These are phyloP conservation scores for Spencermartinsiella ligniputridi DNA, from an alignment of 1,139 yeast genomes.

Conservation along the genomic window DNA sequence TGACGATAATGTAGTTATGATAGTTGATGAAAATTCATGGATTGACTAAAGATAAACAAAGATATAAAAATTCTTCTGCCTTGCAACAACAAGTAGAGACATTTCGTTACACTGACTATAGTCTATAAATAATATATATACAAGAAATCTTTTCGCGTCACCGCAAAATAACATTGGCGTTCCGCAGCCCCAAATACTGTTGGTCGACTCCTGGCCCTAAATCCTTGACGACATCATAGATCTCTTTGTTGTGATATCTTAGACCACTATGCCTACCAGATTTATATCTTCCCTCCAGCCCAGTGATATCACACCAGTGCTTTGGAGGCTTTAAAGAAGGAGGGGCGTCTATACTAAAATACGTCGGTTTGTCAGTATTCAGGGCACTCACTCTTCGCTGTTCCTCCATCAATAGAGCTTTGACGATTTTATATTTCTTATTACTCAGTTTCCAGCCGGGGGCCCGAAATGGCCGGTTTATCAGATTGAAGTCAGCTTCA, in stretches of 20 bases:
- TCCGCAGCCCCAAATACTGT: constrained; percentile 80
- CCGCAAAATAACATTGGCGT: constrained; percentile 79
- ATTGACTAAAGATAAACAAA: too few relatives aligned
- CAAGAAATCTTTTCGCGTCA: too few relatives aligned
- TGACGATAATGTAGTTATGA: neutral
- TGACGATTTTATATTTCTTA: constrained; percentile 68
- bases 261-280: constrained; percentile 68
- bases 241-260: constrained; percentile 78
- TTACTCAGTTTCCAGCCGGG: constrained; percentile 47
- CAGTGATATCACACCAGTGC: constrained; percentile 92
- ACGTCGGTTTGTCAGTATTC: constrained; percentile 34
- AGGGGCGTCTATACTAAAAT: constrained; percentile 63
- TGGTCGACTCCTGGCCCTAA: constrained; percentile 93
- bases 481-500: constrained; percentile 21
- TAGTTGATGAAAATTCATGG: constrained; percentile 1
- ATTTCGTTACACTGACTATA: too few relatives aligned
- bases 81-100: too few relatives aligned
- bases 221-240: constrained; percentile 70
- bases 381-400: constrained; percentile 46
- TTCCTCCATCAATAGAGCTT: constrained; percentile 77
- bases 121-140: too few relatives aligned
- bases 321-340: constrained; percentile 80
- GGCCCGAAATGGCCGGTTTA: constrained; percentile 47
- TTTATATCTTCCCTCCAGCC: constrained; percentile 72
- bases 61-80: too few relatives aligned